These are phyloP conservation scores for Sphaceloma murrayae DNA, from an alignment of 2,329 filamentous ascomycete genomes.

Conservation along the genomic window DNA sequence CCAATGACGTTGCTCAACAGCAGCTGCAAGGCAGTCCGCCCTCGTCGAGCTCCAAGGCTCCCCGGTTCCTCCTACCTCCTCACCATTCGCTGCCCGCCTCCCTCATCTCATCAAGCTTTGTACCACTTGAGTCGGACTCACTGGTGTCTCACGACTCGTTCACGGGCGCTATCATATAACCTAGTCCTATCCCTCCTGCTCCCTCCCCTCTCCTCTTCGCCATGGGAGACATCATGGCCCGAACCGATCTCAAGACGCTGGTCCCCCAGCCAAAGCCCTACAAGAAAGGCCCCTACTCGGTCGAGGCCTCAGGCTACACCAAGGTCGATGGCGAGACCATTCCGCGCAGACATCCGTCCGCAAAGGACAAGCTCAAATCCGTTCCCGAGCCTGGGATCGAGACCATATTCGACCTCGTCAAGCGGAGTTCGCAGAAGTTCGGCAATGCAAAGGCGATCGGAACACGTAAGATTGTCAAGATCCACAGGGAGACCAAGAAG, in stretches of 20 bases:
- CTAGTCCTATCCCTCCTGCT: slow-evolving; percentile 1
- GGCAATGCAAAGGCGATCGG: slow-evolving; percentile 49
- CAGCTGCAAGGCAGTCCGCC: too few relatives aligned
- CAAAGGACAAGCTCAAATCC: slow-evolving; percentile 59
- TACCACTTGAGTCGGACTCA: background rate
- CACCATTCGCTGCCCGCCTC: slow-evolving; percentile 8
- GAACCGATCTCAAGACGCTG: slow-evolving; percentile 39
- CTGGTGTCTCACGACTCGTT: slow-evolving; percentile 11
- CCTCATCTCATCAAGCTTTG: slow-evolving; percentile 9
- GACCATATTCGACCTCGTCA: slow-evolving; percentile 72
- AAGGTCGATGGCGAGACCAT: slow-evolving; percentile 73
- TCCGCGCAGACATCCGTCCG: slow-evolving; percentile 62
- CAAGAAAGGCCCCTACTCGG: slow-evolving; percentile 63
- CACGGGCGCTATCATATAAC: slow-evolving; percentile 1
- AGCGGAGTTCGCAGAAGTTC: slow-evolving; percentile 52
- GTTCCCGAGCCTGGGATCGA: slow-evolving; percentile 58
- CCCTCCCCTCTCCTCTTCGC: slow-evolving; percentile 17
- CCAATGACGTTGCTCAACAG: too few relatives aligned
- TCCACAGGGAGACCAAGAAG: slow-evolving; percentile 79
- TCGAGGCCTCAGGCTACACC: slow-evolving; percentile 59
- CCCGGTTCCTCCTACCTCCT: too few relatives aligned
- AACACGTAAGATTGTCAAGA: slow-evolving; percentile 61
- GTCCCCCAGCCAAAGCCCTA: slow-evolving; percentile 38
- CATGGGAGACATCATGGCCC: slow-evolving; percentile 28
- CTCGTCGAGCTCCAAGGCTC: too few relatives aligned